A percentile compares a stretch with the other conserved stretches of the same genome.
These are phyloP conservation scores for Fusarium nodosum DNA, from an alignment of 2,329 filamentous ascomycete species.

Conservation along the genomic window DNA sequence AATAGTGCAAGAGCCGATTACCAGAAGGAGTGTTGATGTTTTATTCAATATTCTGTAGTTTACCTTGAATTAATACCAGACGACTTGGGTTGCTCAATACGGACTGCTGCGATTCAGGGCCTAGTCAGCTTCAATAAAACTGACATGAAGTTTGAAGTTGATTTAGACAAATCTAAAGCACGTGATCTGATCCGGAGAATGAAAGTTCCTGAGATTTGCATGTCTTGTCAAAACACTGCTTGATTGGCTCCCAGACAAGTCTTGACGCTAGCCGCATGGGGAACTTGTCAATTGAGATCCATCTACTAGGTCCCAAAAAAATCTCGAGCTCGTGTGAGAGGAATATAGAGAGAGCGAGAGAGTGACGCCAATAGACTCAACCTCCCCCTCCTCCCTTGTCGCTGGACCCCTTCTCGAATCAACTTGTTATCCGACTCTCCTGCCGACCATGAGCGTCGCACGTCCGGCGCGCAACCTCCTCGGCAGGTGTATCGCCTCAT, in stretches of 20 bases:
- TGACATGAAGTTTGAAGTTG: slow-evolving; percentile 22
- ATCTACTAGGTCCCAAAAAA: slow-evolving; percentile 51
- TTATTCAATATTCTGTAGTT: not conserved
- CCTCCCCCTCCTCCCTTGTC: slow-evolving; percentile 2
- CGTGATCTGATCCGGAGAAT: slow-evolving; percentile 30
- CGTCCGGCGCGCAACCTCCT: slow-evolving; percentile 67
- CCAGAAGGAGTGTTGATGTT: not conserved
- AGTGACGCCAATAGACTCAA: slow-evolving; percentile 28
- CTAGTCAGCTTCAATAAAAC: not conserved
- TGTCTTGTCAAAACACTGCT: not conserved
- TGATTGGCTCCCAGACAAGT: slow-evolving; percentile 34
- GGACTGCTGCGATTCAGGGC: not conserved
- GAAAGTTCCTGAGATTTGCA: slow-evolving; percentile 8
- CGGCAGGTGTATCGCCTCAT: slow-evolving; percentile 62
- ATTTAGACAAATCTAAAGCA: slow-evolving; percentile 22
- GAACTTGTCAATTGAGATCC: slow-evolving; percentile 47
- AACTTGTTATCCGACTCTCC: slow-evolving; percentile 23
- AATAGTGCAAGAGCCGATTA: not conserved
- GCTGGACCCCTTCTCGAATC: slow-evolving; percentile 6
- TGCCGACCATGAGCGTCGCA: slow-evolving; percentile 67
- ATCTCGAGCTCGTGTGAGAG: slow-evolving; percentile 53
- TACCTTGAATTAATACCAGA: not conserved
- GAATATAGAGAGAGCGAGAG: slow-evolving; percentile 22
- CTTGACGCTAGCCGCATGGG: slow-evolving; percentile 38
- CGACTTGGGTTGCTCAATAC: not conserved